These are phyloP conservation scores for Rubroboletus pulcherrimus DNA, from an alignment of 768 basidiomycete genomes.

Conservation along the genomic window DNA sequence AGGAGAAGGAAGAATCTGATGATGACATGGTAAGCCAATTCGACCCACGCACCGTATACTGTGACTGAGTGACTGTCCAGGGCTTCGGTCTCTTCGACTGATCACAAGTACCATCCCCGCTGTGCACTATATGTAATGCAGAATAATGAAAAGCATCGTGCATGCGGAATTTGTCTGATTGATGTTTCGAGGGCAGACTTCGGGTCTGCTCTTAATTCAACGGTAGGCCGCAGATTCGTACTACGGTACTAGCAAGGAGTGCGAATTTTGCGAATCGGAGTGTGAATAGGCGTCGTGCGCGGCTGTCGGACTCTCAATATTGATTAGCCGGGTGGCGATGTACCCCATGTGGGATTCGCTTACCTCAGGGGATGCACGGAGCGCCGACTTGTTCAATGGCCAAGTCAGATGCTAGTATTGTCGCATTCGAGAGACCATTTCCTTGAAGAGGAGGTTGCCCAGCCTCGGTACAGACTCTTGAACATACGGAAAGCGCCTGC, in stretches of 20 bases:
- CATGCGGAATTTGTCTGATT: conserved; percentile 4
- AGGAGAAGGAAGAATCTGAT: conserved; percentile 83
- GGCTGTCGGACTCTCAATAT: no score
- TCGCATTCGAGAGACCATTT: background rate
- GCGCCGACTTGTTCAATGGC: background rate
- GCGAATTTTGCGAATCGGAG: no score
- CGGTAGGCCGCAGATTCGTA: no score
- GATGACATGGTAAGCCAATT: conserved; percentile 73
- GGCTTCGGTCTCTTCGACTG: conserved; percentile 95
- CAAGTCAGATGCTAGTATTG: background rate
- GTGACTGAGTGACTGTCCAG: conserved; percentile 35
- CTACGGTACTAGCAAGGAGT: no score
- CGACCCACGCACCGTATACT: background rate
- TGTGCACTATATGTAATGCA: conserved; percentile 22
- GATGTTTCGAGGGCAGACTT: background rate
- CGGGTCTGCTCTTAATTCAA: background rate
- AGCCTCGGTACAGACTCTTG: background rate
- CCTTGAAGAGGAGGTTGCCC: background rate
- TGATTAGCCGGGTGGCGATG: no score
- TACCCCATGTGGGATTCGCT: no score
- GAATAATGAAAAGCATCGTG: conserved; percentile 14
- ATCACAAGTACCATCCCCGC: conserved; percentile 18
- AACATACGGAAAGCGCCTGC: background rate
- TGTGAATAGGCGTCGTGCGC: no score
- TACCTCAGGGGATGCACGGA: background rate